Evolutionary conservation across 345 rosid genomes (phyloP).

Genomic region (Trapa bicornis): DNA sequence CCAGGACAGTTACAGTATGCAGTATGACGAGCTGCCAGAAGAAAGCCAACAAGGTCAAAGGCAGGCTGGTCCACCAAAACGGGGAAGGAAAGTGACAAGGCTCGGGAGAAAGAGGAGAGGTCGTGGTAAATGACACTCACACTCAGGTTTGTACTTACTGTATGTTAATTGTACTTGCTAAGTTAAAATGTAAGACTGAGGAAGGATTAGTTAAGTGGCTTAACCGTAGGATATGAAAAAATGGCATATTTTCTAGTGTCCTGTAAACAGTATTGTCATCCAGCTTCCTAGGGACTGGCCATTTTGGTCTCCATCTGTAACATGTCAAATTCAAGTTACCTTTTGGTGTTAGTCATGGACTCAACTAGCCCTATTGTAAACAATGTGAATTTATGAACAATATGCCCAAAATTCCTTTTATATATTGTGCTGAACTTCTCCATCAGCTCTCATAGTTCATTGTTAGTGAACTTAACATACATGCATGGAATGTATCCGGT

Average conservation of each 20-base stretch:
- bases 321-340: background rate
- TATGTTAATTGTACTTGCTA: background rate
- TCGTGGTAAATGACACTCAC: constrained; percentile 19
- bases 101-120: constrained; percentile 35
- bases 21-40: constrained; percentile 27
- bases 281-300: background rate
- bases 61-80: constrained; percentile 13
- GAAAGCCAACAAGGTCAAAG: constrained; percentile 21
- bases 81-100: constrained; percentile 31
- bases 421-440: no score
- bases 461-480: no score
- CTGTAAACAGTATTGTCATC: background rate
- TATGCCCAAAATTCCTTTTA: background rate
- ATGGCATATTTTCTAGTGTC: background rate
- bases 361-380: background rate
- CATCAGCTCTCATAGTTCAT: no score
- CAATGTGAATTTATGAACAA: background rate
- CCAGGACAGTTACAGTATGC: constrained; percentile 40
- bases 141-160: background rate
- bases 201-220: background rate
- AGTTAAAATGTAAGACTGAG: background rate
- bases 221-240: background rate
- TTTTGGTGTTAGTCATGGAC: background rate
- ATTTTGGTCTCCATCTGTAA: background rate
- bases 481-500: no score